Base-by-base conservation (phyloP, 1,284 basidiomycete genomes). In the Kwoniella shivajii region DNA sequence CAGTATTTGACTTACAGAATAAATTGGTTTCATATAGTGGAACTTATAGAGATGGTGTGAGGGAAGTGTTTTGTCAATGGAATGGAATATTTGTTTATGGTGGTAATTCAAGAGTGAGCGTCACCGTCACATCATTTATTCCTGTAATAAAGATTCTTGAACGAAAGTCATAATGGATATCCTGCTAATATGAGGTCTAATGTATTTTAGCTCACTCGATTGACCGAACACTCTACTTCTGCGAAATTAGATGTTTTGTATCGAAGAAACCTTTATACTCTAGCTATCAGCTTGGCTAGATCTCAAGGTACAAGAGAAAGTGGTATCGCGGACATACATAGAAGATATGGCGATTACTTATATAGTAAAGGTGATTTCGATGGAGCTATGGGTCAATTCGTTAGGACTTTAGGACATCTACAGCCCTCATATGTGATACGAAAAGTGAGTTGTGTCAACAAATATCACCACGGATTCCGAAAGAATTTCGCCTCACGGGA, bases 351-450 rank as follows among this genome's bases (percentile, higher is more conserved):
- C 2, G 94, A 99, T 70, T 86, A 93, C 71, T 80, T 98, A 7
- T 98, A 99, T 69, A 76, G 80, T 11, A 97, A 96, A 74, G 88
- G 88, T 5, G 92, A 98, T 70, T 96, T 89, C 68, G 95, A 98
- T 61, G 88, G 87, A 5, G 88, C 94, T 1, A 95, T 97, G 88
- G 83, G 85, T 34, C 92, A 97, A 72, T 99, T 90, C 69, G 81
- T 95, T 44, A 85, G 90, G 74, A 98, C 94, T 0, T 88, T 98
- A 26, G 92, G 95, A 0, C 81, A 86, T 54, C 82, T 96, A 0
- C 90, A 93, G 65, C 92, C 94, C 0, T 96, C 92, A 72, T 96
- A 96, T 77, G 92, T 99, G 20, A 94, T 99, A 59, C 86, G 96
- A 64, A 97, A 96, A 83, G 92, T 90, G 63, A 50, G 75, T 45